Evolutionary conservation across 441 rosid species (phyloP).

Genomic region (Mallotus japonicus): DNA sequence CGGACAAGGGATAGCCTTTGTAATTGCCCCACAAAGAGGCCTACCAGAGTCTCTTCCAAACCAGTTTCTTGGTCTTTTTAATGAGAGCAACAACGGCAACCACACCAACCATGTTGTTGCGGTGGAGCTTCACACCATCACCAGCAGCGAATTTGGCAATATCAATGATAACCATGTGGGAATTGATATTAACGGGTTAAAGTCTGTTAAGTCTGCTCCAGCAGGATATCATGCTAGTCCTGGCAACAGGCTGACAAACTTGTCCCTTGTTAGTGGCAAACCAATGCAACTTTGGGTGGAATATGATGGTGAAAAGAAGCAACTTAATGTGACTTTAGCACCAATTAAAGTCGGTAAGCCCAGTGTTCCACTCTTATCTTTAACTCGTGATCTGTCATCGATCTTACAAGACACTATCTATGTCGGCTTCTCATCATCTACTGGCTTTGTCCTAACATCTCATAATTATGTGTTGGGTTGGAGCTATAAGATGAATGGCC

Average conservation of each 20-base stretch:
- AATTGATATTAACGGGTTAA: conserved; percentile 37
- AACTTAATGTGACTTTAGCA: conserved; percentile 34
- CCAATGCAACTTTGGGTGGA: conserved; percentile 53
- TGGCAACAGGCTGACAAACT: conserved; percentile 11
- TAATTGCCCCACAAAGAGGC: conserved; percentile 34
- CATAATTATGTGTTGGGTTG: conserved; percentile 44
- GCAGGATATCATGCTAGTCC: conserved; percentile 23
- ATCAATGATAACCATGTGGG: conserved; percentile 43
- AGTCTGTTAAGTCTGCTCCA: conserved; percentile 14
- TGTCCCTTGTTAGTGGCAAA: conserved; percentile 32
- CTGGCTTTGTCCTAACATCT: conserved; percentile 26
- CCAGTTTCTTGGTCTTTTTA: conserved; percentile 49
- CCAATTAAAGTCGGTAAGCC: conserved; percentile 29
- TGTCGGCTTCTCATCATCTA: conserved; percentile 44
- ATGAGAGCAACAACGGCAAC: conserved; percentile 32
- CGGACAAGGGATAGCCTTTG: conserved; percentile 51
- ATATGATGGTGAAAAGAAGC: conserved; percentile 35
- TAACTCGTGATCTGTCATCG: conserved; percentile 25
- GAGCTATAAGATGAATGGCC: conserved; percentile 37
- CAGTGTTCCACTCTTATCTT: conserved; percentile 27
- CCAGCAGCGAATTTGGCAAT: conserved; percentile 19
- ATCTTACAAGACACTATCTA: conserved; percentile 25
- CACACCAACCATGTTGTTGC: conserved; percentile 36
- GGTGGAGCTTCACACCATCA: conserved; percentile 38
- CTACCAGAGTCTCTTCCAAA: conserved; percentile 31